phyloP scores from a whole-genome alignment of 169 alveolate genomes.

The Toxoplasma gondii region DNA sequence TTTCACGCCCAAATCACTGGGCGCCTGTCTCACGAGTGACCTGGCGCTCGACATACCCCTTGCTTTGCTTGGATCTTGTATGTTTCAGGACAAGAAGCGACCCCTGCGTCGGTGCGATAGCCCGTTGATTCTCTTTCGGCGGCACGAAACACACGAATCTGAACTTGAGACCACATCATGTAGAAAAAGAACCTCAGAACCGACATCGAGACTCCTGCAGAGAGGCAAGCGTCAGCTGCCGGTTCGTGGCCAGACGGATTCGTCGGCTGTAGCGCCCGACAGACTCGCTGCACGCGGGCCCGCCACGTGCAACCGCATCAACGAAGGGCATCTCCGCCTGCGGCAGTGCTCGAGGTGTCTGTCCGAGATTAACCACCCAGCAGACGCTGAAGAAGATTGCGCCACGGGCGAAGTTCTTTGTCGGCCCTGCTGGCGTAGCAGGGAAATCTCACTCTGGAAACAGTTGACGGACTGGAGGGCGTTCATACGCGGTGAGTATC shows the following conservation, averaged over 20 bases:
- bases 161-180: no score
- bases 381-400: not conserved
- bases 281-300: not conserved
- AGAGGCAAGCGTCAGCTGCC: not conserved
- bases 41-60: no score
- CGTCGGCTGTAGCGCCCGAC: not conserved
- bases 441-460: slow-evolving; percentile 24
- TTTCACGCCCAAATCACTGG: no score
- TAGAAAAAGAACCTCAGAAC: no score
- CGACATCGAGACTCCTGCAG: no score
- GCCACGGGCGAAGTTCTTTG: not conserved
- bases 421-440: not conserved
- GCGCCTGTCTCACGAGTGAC: no score
- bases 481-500: not conserved
- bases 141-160: no score
- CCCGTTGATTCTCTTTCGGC: no score
- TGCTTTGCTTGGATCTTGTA: no score
- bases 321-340: not conserved
- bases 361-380: not conserved
- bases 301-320: not conserved
- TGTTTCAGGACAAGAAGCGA: no score
- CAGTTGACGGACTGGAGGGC: slow-evolving; percentile 20
- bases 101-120: no score
- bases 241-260: not conserved
- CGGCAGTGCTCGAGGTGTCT: not conserved